phyloP scores from a whole-genome alignment of 768 basidiomycete genomes.

The Boletus patriciae region DNA sequence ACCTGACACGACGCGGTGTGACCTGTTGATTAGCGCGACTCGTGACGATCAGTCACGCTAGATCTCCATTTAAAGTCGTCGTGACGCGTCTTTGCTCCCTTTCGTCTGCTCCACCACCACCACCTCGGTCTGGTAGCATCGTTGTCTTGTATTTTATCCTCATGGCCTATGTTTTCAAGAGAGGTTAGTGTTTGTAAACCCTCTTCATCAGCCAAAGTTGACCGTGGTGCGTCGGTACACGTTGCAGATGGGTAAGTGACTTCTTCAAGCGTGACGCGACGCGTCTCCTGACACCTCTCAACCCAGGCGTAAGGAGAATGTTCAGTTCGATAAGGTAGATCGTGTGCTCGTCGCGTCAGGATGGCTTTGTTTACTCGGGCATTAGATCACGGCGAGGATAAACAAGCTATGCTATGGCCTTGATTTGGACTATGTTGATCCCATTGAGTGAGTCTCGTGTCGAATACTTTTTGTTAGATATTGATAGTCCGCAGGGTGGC shows the following conservation, averaged over 20 bases:
- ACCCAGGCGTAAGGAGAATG: conserved; percentile 80
- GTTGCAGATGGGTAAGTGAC: conserved; percentile 47
- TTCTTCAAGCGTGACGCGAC: conserved; percentile 16
- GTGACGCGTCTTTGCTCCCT: conserved; percentile 26
- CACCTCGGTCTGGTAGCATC: conserved; percentile 2
- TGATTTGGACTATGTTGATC: conserved; percentile 87
- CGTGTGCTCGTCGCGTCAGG: conserved; percentile 8
- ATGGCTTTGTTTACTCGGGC: conserved; percentile 15
- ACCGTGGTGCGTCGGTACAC: conserved; percentile 8
- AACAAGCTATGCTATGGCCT: conserved; percentile 95
- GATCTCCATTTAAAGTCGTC: conserved; percentile 30
- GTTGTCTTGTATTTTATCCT: conserved; percentile 3
- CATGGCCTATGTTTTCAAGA: conserved; percentile 58
- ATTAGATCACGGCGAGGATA: conserved; percentile 81
- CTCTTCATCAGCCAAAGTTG: neutral
- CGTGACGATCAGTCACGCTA: conserved; percentile 32
- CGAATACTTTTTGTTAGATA: neutral
- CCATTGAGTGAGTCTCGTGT: conserved; percentile 65
- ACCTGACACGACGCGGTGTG: conserved; percentile 30
- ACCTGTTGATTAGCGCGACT: conserved; percentile 34
- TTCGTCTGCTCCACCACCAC: conserved; percentile 28
- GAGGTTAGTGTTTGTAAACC: conserved; percentile 42
- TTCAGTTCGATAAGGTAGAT: conserved; percentile 88
- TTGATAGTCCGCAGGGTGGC: conserved; percentile 56
- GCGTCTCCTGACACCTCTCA: conserved; percentile 21